Evolutionary conservation across 2,329 filamentous ascomycete genomes (phyloP), one percentile per base, ranked within the genome.

Genomic region (Xylariomycetidae sp.): DNA sequence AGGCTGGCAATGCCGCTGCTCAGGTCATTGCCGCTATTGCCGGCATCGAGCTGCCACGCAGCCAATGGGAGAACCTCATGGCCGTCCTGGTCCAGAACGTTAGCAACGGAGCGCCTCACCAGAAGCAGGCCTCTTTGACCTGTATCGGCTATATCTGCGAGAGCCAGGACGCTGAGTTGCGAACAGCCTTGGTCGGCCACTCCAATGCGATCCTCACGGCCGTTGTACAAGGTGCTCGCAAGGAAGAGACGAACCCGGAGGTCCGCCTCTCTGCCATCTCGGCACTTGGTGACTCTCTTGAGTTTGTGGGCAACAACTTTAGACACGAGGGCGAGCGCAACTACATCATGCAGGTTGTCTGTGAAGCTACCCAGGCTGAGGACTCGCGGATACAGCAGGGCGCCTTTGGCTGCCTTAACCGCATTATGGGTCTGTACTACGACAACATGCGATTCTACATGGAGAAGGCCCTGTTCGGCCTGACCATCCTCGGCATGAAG

Each of bases 371-470:
- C 35, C 92, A 98, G 67, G 88, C 90, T 50, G 74, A 84, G 1
- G 92, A 98, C 61, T 77, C 76, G 38, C 79, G 88, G 57, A 93
- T 98, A 61, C 89, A 96, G 64, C 87, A 95, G 59, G 89, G 88
- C 41, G 86, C 92, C 26, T 98, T 95, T 59, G 92, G 92, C 52
- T 96, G 92, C 61, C 69, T 98, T 49, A 98, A 98, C 75, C 81
- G 92, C 54, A 96, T 98, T 63, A 98, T 98, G 92, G 85, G 76
- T 40, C 76, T 95, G 44, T 98, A 98, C 73, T 98, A 98, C 62
- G 92, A 98, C 55, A 93, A 95, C 69, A 98, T 98, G 92, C 83
- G 89, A 54, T 98, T 95, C 67, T 98, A 98, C 70, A 98, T 98
- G 92, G 92, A 98, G 73, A 96, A 96, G 77, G 92, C 92, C 22